A percentile compares a stretch with the other conserved stretches of the same genome.
phyloP scores from a whole-genome alignment of 2,329 filamentous ascomycete species.

The Talaromyces rugulosus region DNA sequence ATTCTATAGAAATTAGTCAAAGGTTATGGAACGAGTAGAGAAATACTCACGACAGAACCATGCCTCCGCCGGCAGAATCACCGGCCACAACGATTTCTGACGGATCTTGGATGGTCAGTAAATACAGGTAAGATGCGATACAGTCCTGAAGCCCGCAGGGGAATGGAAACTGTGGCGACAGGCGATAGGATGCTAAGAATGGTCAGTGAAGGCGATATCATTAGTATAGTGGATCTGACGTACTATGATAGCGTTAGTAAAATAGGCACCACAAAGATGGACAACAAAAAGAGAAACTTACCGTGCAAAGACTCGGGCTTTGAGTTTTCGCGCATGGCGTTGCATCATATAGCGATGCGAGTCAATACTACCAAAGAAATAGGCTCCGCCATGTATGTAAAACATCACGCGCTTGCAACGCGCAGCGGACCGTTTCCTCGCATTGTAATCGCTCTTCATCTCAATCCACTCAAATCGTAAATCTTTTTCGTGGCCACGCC shows the following conservation, averaged over 20 bases:
- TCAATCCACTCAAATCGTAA: conserved; percentile 92
- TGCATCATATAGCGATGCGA: conserved; percentile 99
- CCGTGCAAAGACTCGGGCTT: conserved; percentile 79
- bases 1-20: conserved; percentile 45
- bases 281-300: conserved; percentile 21
- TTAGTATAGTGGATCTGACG: background rate
- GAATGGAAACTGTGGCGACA: conserved; percentile 92
- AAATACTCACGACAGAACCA: conserved; percentile 61
- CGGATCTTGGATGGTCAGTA: conserved; percentile 71
- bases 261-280: conserved; percentile 9
- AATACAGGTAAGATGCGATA: conserved; percentile 77
- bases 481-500: conserved; percentile 62
- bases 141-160: conserved; percentile 90
- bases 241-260: background rate
- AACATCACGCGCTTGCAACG: conserved; percentile 75
- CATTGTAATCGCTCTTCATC: conserved; percentile 77
- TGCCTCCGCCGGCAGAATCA: conserved; percentile 89
- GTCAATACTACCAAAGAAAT: conserved; percentile 93
- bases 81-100: conserved; percentile 82
- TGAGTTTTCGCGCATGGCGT: conserved; percentile 87
- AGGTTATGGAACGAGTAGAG: background rate
- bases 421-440: conserved; percentile 60
- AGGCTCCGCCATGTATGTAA: conserved; percentile 90
- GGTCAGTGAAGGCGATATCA: conserved; percentile 13
- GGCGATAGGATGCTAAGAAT: conserved; percentile 63